phyloP scores from a whole-genome alignment of 495 filamentous ascomycete species.

The Xylaria scruposa region DNA sequence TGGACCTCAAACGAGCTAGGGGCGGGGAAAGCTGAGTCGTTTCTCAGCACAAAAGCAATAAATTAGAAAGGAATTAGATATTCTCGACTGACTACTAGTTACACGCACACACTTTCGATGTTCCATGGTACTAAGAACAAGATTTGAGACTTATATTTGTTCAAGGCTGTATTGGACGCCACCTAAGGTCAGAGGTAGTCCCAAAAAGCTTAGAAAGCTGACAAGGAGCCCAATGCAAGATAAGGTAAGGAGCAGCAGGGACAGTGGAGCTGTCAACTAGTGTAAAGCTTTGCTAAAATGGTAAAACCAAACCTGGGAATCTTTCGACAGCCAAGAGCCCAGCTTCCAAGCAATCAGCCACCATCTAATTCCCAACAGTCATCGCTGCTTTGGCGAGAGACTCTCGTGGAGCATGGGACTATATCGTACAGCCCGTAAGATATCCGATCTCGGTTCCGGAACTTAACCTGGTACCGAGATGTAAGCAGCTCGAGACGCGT shows the following conservation, averaged over 20 bases:
- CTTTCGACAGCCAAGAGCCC: not conserved
- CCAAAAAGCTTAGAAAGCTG: too few relatives aligned
- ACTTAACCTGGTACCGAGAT: not conserved
- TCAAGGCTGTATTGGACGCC: too few relatives aligned
- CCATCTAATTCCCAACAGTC: not conserved
- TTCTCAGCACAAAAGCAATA: not conserved
- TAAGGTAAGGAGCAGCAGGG: constrained; percentile 11
- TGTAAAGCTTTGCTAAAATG: not conserved
- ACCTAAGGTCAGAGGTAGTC: too few relatives aligned
- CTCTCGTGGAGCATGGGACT: constrained; percentile 24
- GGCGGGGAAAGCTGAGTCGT: not conserved
- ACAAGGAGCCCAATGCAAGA: not conserved
- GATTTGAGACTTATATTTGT: not conserved
- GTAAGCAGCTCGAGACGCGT: not conserved
- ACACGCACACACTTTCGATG: not conserved
- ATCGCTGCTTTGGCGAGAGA: not conserved
- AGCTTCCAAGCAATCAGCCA: not conserved
- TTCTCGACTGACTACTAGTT: not conserved
- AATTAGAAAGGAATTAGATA: not conserved
- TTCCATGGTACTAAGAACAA: not conserved
- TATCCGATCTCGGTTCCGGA: not conserved
- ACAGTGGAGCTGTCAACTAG: not conserved
- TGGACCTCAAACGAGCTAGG: not conserved
- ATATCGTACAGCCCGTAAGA: not conserved
- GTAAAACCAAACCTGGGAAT: not conserved